Percentiles rank a stretch among this genome's conserved stretches.
Evolutionary conservation across 345 rosid species (phyloP).

Genomic region (Litchi chinensis): DNA sequence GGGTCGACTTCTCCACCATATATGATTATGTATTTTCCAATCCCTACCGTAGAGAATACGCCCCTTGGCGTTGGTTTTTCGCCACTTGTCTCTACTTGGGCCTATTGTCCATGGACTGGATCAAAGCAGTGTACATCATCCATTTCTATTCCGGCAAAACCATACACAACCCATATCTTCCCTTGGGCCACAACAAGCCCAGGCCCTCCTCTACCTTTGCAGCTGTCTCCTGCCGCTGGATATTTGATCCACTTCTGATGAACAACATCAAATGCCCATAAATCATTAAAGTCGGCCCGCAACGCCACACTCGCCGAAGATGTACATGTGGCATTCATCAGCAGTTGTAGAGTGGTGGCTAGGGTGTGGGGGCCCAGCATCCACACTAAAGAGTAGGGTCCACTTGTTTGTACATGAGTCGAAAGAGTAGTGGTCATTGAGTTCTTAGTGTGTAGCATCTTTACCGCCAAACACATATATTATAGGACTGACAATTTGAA

Average conservation of each 20-base stretch:
- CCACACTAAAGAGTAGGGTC: conserved; percentile 64
- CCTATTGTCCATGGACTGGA: conserved; percentile 54
- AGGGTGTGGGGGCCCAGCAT: conserved; percentile 61
- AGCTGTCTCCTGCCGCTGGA: conserved; percentile 58
- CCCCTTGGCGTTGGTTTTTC: conserved; percentile 76
- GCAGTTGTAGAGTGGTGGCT: conserved; percentile 76
- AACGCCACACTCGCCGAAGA: conserved; percentile 89
- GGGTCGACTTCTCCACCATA: conserved; percentile 89
- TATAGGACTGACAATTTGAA: too few species aligned
- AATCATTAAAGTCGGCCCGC: conserved; percentile 76
- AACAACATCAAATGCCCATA: conserved; percentile 73
- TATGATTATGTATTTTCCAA: conserved; percentile 64
- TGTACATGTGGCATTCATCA: conserved; percentile 56
- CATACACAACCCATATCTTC: conserved; percentile 86
- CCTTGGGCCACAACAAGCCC: conserved; percentile 66
- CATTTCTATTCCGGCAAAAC: conserved; percentile 69
- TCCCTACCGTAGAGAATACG: conserved; percentile 59
- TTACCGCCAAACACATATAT: conserved; percentile 84
- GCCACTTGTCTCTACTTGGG: conserved; percentile 63
- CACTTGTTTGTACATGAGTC: conserved; percentile 57
- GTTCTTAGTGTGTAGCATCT: conserved; percentile 69
- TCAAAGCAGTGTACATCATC: conserved; percentile 79
- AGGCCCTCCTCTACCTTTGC: conserved; percentile 83
- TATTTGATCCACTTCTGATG: conserved; percentile 59
- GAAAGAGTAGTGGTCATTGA: conserved; percentile 73